Base-by-base conservation (phyloP, 768 basidiomycete genomes). In the Chlorophyllum brunneum region DNA sequence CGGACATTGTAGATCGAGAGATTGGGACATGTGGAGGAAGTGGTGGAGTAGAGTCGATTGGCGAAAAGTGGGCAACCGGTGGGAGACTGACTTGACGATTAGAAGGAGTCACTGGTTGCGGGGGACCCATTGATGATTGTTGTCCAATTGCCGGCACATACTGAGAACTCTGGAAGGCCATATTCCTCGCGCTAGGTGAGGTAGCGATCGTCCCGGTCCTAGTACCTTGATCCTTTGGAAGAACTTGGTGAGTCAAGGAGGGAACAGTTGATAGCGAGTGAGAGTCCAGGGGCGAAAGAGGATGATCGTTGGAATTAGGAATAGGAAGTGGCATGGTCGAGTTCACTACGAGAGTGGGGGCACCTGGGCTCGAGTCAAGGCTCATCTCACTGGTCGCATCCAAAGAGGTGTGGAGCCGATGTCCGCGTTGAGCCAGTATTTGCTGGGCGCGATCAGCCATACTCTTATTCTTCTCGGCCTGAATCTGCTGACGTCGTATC, bases 21-120 rank as follows among this genome's bases (percentile, higher is more conserved):
- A 36, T 31, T 20, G 42, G 49, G 33, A 31, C 20, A 36, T 24
- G 31, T 26, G 24, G 26, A 18, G 23, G 33, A 15, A 13, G 23
- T 5, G 49, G 31, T 11, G 51, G 42, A 8, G 51, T 26, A 18
- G 31, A 20, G 20, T 44, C 33, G 10, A 23, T 20, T 44, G 41
- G 51, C 36, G 51, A 44, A 10, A 52, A 27, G 34, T 44, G 42
- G 11, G 41, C 51, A 6, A 52, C 51, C 6, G 51, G 51, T 18
- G 51, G 51, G 3, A 52, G 27, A 16, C 51, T 52, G n/a, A 38
- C 9, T 11, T 43, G 5, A 18, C 51, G 51, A 4, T 15, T 10
- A 24, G 9, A 10, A 20, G 42, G 33, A 26, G 41, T 37, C n/a
- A 7, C 13, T 9, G 39, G 27, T 15, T 11, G 29, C 20, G 18